phyloP scores from a whole-genome alignment of 345 rosid species.

The Kandelia obovata region DNA sequence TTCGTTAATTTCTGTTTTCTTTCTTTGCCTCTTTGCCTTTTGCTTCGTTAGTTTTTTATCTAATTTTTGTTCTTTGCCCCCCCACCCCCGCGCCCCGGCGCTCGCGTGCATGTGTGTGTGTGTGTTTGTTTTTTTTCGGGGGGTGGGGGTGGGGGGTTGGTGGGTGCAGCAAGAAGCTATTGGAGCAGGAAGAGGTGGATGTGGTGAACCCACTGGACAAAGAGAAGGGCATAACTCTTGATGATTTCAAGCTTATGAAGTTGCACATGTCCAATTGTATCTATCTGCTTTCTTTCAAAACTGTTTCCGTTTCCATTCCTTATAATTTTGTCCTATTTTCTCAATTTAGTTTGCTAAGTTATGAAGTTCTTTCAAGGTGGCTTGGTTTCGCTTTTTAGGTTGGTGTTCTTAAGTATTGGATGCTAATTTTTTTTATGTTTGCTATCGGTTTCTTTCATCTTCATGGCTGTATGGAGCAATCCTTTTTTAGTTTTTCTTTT shows the following conservation, averaged over 20 bases:
- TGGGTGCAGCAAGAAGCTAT: slow-evolving; percentile 65
- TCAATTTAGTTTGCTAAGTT: neutral
- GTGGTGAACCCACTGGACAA: slow-evolving; percentile 68
- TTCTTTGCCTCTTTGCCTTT: neutral
- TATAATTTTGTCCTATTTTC: no score
- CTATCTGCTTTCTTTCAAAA: slow-evolving; percentile 5
- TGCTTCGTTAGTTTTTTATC: neutral
- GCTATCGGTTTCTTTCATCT: no score
- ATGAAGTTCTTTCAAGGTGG: neutral
- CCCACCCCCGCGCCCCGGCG: no score
- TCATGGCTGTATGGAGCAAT: no score
- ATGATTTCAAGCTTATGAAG: slow-evolving; percentile 86
- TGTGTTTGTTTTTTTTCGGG: slow-evolving; percentile 8
- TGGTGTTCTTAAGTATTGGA: neutral
- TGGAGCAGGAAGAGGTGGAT: slow-evolving; percentile 80
- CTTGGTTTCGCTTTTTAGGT: neutral
- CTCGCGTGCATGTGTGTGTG: no score
- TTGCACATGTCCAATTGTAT: slow-evolving; percentile 79
- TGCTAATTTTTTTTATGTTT: neutral
- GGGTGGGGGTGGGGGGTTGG: neutral
- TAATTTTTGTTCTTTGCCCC: no score
- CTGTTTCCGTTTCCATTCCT: no score
- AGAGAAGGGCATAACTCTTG: slow-evolving; percentile 75
- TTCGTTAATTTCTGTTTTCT: neutral
- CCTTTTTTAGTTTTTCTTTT: neutral